Evolutionary conservation across 139 green algal species (phyloP).

Genomic region (Volvox reticuliferus): DNA sequence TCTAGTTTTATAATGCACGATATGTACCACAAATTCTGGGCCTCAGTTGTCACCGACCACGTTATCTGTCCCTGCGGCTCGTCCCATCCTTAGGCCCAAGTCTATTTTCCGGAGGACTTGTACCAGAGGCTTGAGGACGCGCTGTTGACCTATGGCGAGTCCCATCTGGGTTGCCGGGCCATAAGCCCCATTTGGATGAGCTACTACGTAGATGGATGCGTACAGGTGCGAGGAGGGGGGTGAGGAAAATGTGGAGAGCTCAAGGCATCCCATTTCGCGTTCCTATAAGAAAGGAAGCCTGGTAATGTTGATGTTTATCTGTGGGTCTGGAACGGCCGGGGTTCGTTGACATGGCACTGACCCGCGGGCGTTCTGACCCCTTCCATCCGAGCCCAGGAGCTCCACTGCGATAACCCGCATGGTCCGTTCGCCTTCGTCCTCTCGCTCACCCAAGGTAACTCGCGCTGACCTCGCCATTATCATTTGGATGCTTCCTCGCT

Average conservation of each 20-base stretch:
- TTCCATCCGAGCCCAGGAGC: slow-evolving; percentile 61
- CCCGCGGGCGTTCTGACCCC: no score
- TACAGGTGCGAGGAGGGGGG: slow-evolving; percentile 51
- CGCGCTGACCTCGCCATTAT: no score
- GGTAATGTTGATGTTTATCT: no score
- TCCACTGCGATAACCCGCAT: slow-evolving; percentile 83
- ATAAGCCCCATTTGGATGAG: slow-evolving; percentile 90
- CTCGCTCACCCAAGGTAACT: slow-evolving; percentile 69
- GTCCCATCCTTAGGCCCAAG: slow-evolving; percentile 50
- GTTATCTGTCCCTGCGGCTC: background rate
- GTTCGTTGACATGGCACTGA: no score
- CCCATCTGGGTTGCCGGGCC: slow-evolving; percentile 77
- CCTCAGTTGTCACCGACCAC: no score
- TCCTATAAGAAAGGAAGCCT: no score
- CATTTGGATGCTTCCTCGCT: no score
- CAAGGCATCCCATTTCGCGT: no score
- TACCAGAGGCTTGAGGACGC: slow-evolving; percentile 74
- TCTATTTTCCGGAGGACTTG: slow-evolving; percentile 71
- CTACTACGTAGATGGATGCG: slow-evolving; percentile 79
- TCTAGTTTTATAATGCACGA: no score
- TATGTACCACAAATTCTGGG: no score
- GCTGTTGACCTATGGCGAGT: slow-evolving; percentile 78
- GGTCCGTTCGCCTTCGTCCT: slow-evolving; percentile 90
- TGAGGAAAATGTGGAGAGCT: no score
- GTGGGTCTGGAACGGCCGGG: no score